A percentile compares a stretch with the other conserved stretches of the same genome.
phyloP scores from a whole-genome alignment of 495 filamentous ascomycete genomes.

The Melanomma pulvis-pyrius region DNA sequence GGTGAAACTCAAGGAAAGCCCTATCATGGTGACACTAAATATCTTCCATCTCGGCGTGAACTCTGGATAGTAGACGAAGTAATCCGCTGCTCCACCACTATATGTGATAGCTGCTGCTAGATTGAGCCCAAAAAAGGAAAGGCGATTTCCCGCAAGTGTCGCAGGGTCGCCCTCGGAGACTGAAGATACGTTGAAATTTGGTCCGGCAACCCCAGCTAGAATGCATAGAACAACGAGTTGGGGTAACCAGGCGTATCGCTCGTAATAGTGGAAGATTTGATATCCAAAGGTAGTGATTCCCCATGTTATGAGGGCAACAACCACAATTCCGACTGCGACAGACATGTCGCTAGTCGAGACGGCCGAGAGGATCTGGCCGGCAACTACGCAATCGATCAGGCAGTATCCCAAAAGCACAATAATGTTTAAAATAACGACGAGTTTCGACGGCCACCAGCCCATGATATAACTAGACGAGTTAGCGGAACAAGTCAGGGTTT shows the following conservation, averaged over 20 bases:
- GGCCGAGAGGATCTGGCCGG: slow-evolving; percentile 74
- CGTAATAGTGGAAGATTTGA: slow-evolving; percentile 69
- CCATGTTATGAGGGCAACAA: slow-evolving; percentile 68
- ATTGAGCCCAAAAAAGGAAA: slow-evolving; percentile 71
- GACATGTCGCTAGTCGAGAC: slow-evolving; percentile 65
- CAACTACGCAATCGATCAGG: slow-evolving; percentile 70
- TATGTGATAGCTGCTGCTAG: slow-evolving; percentile 67
- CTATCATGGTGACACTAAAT: slow-evolving; percentile 49
- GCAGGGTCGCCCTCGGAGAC: slow-evolving; percentile 53
- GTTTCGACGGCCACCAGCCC: slow-evolving; percentile 79
- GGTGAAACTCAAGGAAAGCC: slow-evolving; percentile 54
- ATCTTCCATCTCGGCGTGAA: slow-evolving; percentile 50
- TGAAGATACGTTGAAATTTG: slow-evolving; percentile 62
- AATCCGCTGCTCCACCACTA: slow-evolving; percentile 62
- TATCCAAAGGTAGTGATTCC: slow-evolving; percentile 74
- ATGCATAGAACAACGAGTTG: slow-evolving; percentile 67
- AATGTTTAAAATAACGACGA: slow-evolving; percentile 71
- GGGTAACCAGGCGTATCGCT: slow-evolving; percentile 72
- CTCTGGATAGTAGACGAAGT: slow-evolving; percentile 68
- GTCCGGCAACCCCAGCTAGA: slow-evolving; percentile 66
- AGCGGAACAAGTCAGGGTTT: neutral
- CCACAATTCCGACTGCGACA: slow-evolving; percentile 72
- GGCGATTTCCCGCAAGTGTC: slow-evolving; percentile 62
- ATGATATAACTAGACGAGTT: slow-evolving; percentile 59
- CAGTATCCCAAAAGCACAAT: slow-evolving; percentile 73